phyloP scores from a whole-genome alignment of 345 rosid species.

The Kandelia obovata region DNA sequence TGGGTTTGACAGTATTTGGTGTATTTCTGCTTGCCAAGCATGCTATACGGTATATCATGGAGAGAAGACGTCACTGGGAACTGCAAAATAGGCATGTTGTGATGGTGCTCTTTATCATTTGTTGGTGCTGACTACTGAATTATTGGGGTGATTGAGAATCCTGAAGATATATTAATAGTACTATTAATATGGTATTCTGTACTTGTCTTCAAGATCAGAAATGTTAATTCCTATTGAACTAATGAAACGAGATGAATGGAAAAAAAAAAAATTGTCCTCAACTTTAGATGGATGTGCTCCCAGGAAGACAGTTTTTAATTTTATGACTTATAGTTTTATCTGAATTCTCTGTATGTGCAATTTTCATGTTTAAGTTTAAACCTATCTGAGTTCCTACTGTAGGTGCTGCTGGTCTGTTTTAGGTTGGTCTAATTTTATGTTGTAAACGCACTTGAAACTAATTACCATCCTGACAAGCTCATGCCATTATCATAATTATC shows the following conservation, averaged over 20 bases:
- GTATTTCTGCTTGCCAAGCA: constrained; percentile 57
- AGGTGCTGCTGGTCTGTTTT: not conserved
- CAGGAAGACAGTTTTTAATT: too few relatives aligned
- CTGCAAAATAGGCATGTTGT: constrained; percentile 44
- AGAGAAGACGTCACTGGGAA: constrained; percentile 53
- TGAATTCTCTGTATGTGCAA: too few relatives aligned
- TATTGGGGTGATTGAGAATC: not conserved
- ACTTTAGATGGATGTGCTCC: too few relatives aligned
- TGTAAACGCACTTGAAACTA: not conserved
- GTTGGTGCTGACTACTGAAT: not conserved
- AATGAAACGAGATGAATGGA: not conserved
- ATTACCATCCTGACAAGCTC: not conserved
- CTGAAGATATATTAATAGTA: not conserved
- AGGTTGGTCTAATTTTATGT: not conserved
- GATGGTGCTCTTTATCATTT: not conserved
- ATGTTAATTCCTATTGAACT: not conserved
- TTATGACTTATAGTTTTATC: not conserved
- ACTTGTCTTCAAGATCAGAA: not conserved
- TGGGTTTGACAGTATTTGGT: constrained; percentile 67
- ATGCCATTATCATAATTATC: not conserved
- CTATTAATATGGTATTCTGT: not conserved
- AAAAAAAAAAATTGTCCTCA: not conserved
- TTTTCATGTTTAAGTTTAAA: not conserved
- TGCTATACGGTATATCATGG: constrained; percentile 49
- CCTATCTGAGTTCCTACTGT: not conserved